phyloP scores from a whole-genome alignment of 2,329 filamentous ascomycete species.

The Alternaria burnsii region DNA sequence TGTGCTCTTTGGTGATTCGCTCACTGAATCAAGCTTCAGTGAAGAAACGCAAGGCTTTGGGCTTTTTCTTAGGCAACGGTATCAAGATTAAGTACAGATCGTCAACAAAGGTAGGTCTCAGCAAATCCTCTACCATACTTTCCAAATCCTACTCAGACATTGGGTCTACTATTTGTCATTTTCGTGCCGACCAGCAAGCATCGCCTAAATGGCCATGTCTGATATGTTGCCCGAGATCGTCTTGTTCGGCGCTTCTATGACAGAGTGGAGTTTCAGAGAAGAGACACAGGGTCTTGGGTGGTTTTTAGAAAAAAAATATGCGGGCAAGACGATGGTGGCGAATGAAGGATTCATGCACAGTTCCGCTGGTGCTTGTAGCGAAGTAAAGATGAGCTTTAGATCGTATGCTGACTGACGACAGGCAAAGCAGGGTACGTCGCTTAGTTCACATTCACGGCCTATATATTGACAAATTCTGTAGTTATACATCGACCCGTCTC shows the following conservation, averaged over 20 bases:
- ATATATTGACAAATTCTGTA: slow-evolving; percentile 5
- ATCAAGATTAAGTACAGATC: slow-evolving; percentile 38
- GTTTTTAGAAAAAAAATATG: slow-evolving; percentile 25
- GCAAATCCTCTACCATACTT: not conserved
- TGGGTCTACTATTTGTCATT: not conserved
- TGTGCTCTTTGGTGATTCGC: slow-evolving; percentile 47
- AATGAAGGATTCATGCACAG: slow-evolving; percentile 31
- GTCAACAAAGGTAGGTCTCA: slow-evolving; percentile 39
- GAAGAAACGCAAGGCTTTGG: slow-evolving; percentile 41
- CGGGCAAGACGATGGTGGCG: slow-evolving; percentile 27
- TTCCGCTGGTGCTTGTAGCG: not conserved
- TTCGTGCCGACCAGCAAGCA: not conserved
- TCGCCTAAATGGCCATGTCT: slow-evolving; percentile 1
- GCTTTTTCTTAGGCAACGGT: slow-evolving; percentile 35
- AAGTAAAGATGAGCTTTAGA: not conserved
- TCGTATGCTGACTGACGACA: slow-evolving; percentile 12
- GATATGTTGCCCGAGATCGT: slow-evolving; percentile 29
- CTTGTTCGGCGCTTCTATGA: slow-evolving; percentile 38
- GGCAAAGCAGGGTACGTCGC: slow-evolving; percentile 34
- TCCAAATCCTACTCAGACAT: not conserved
- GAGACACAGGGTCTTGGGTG: slow-evolving; percentile 33
- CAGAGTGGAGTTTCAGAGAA: slow-evolving; percentile 33
- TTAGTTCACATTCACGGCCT: no score
- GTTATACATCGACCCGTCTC: slow-evolving; percentile 41
- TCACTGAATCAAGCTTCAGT: slow-evolving; percentile 46